Percentiles rank a stretch among this genome's conserved stretches.
These are phyloP conservation scores for Sporisorium scitamineum DNA, from an alignment of 1,284 basidiomycete genomes.

Conservation along the genomic window DNA sequence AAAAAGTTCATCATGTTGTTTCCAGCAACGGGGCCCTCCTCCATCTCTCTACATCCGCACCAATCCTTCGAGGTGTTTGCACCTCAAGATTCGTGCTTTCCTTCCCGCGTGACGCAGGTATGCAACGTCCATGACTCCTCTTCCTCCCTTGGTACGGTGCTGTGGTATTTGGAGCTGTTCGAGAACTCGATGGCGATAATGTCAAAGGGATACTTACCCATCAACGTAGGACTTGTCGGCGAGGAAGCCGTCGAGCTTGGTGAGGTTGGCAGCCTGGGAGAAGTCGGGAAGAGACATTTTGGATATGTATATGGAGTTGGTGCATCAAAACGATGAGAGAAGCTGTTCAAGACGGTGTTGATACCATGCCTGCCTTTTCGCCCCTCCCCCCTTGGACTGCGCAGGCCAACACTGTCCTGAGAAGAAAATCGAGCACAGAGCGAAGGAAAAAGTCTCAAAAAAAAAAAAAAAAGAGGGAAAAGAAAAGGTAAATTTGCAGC, in stretches of 20 bases:
- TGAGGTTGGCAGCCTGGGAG: slow-evolving; percentile 57
- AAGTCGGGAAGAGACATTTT: slow-evolving; percentile 69
- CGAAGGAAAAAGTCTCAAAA: slow-evolving; percentile 18
- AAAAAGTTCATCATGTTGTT: slow-evolving; percentile 63
- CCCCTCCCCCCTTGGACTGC: not conserved
- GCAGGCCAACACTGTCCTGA: slow-evolving; percentile 6
- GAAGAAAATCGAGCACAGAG: slow-evolving; percentile 7
- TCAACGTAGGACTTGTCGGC: slow-evolving; percentile 67
- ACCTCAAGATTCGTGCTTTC: not conserved
- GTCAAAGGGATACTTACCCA: slow-evolving; percentile 57
- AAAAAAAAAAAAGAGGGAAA: slow-evolving; percentile 27
- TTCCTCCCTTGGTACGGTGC: not conserved
- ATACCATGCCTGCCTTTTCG: not conserved
- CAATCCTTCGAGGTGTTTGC: not conserved
- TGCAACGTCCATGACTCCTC: not conserved
- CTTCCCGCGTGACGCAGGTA: not conserved
- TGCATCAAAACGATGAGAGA: slow-evolving; percentile 14
- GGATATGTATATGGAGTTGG: slow-evolving; percentile 22
- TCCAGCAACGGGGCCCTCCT: slow-evolving; percentile 8
- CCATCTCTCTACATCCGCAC: not conserved
- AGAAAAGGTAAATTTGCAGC: slow-evolving; percentile 6
- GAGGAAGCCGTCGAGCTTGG: slow-evolving; percentile 63
- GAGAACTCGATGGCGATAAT: slow-evolving; percentile 12
- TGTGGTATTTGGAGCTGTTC: slow-evolving; percentile 2
- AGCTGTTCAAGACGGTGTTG: not conserved